Conservation (phyloP, 2,329 filamentous ascomycete genomes). For the Sporothrix dimorphospora region DNA sequence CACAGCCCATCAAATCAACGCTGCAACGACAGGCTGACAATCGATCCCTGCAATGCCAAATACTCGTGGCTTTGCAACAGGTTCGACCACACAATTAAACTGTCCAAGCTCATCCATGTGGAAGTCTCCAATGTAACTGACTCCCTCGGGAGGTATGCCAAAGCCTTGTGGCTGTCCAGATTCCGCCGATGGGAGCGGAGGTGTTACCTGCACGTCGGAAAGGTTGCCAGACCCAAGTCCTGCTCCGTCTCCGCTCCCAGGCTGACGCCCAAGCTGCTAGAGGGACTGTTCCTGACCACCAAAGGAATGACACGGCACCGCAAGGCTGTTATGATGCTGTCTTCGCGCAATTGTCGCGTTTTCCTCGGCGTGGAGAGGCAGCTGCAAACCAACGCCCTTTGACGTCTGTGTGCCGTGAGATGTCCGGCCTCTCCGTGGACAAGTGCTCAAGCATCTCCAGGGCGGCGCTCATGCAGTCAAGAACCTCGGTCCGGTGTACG, state of each 20-base stretch:
- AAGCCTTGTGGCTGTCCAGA: background rate
- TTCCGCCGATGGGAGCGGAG: background rate
- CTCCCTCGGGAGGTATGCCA: background rate
- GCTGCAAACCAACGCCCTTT: background rate
- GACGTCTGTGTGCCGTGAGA: background rate
- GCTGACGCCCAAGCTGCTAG: background rate
- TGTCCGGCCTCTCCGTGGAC: background rate
- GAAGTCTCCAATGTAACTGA: background rate
- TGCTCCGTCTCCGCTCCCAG: background rate
- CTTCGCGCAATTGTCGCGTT: background rate
- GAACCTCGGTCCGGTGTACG: background rate
- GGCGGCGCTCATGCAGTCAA: background rate
- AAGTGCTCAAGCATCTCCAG: background rate
- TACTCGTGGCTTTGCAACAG: background rate
- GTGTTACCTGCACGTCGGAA: background rate
- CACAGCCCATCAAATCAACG: no score
- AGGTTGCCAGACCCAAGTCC: background rate
- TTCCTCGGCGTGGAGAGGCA: background rate
- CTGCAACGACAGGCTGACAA: background rate
- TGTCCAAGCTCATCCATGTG: background rate
- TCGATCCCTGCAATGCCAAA: background rate
- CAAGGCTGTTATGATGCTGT: background rate
- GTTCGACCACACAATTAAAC: background rate
- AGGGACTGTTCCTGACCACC: no score
- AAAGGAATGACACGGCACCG: background rate